Evolutionary conservation across 805 yeast species (phyloP), one percentile per base, ranked within the genome.

Genomic region (Kurtzmaniella fragi): DNA sequence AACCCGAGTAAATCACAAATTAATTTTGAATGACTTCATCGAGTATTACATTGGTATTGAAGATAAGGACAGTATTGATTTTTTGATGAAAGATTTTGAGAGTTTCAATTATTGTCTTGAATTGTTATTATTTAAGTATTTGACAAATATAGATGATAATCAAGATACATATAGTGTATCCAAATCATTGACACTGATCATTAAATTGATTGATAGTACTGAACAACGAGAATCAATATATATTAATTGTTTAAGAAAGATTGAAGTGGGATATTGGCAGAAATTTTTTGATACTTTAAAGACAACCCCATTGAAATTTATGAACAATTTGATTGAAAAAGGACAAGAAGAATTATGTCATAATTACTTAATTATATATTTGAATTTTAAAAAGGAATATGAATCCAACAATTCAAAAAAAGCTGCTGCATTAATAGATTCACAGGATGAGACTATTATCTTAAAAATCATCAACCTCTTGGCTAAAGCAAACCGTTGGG

Each of bases 161-260:
- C 47, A 41, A 6, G 29, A 39, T 2, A 37, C 41, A 9, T 40
- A 48, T 17, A 12, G 37, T 33, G 9, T 53, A 54, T 28, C 35
- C 41, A n/a, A 26, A 25, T 12, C 42, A 5, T 37, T 50, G 17
- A 40, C 38, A 17, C 27, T 43, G 15, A 46, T 62, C 25, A 49
- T 62, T 3, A 43, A 50, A 15, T 39, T 54, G 17, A 51, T 55
- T 27, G 57, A 57, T 35, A 36, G 37, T 13, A 40, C 44, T 14
- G 39, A 39, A 7, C 38, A 43, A 10, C 46, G 55, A 4, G 63
- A 59, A 38, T 50, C 52, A 4, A 66, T 77, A n/a, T 70, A 67
- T 39, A 62, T 76, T 34, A 75, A 72, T 43, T 77, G 82, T 47
- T 73, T 81, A 27, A 59, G 84, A 26, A 78, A 78, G 43, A 78